Evolutionary conservation across 2,329 filamentous ascomycete genomes (phyloP).

Genomic region (Diaporthe ilicicola): DNA sequence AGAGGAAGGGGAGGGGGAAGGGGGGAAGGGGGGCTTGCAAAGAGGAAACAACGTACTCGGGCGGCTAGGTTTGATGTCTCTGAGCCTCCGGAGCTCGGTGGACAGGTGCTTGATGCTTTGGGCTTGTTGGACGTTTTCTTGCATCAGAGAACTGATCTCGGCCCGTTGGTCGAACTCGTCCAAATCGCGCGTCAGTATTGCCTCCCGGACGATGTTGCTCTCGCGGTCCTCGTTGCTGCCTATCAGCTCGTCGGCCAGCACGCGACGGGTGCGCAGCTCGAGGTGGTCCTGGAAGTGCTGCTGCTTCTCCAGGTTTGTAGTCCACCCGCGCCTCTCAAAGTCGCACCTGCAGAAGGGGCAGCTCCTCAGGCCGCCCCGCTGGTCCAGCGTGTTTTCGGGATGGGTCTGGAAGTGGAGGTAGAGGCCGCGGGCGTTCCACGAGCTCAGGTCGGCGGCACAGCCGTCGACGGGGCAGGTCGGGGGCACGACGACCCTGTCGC

Average conservation of each 20-base stretch:
- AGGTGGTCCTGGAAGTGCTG: constrained; percentile 30
- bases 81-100: neutral
- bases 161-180: neutral
- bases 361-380: neutral
- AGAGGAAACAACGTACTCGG: neutral
- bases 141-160: neutral
- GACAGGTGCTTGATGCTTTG: neutral
- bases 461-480: neutral
- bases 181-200: neutral
- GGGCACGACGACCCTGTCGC: constrained; percentile 13
- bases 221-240: neutral
- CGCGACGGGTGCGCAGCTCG: neutral
- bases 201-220: neutral
- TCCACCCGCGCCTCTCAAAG: constrained; percentile 25
- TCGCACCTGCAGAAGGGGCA: constrained; percentile 29
- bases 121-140: neutral
- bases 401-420: constrained; percentile 14
- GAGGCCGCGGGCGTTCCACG: constrained; percentile 16
- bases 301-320: constrained; percentile 1
- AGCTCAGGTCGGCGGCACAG: constrained; percentile 9
- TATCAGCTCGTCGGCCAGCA: constrained; percentile 16
- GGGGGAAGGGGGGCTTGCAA: neutral
- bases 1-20: neutral
- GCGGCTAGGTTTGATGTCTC: neutral
- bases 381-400: neutral